A percentile compares a stretch with the other conserved stretches of the same genome.
These are phyloP conservation scores for Kodamaea nitidulidarum DNA, from an alignment of 805 yeast species.

Conservation along the genomic window DNA sequence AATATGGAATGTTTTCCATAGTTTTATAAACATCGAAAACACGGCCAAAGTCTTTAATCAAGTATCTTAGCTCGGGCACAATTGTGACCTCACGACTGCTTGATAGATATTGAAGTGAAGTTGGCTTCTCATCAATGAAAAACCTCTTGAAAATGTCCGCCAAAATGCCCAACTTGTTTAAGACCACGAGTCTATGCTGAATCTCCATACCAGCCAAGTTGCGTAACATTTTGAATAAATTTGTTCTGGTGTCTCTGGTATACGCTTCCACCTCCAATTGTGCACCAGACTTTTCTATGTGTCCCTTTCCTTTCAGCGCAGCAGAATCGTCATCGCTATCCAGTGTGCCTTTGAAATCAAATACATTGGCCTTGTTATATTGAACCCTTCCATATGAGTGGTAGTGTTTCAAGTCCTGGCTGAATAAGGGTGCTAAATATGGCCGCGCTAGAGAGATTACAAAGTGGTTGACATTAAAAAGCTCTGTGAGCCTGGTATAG, in stretches of 20 bases:
- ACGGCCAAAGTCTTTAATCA: slow-evolving; percentile 66
- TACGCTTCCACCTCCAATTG: slow-evolving; percentile 27
- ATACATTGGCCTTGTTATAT: slow-evolving; percentile 15
- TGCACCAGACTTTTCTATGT: background rate
- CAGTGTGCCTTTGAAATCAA: slow-evolving; percentile 7
- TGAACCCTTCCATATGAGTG: slow-evolving; percentile 34
- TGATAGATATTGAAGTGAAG: slow-evolving; percentile 65
- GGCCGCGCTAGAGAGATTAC: slow-evolving; percentile 90
- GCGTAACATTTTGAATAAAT: slow-evolving; percentile 35
- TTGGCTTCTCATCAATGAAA: slow-evolving; percentile 76
- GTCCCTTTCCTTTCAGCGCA: background rate
- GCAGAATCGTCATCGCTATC: slow-evolving; percentile 7
- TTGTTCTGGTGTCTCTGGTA: slow-evolving; percentile 32
- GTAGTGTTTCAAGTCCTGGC: slow-evolving; percentile 75
- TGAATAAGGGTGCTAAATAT: slow-evolving; percentile 83
- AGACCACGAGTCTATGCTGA: slow-evolving; percentile 75
- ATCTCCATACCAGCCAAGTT: slow-evolving; percentile 70
- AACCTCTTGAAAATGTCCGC: slow-evolving; percentile 67
- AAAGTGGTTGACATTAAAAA: slow-evolving; percentile 92
- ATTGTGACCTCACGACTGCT: slow-evolving; percentile 73
- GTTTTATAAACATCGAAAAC: slow-evolving; percentile 73
- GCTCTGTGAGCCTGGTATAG: slow-evolving; percentile 81
- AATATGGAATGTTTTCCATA: slow-evolving; percentile 72
- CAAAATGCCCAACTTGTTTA: slow-evolving; percentile 74
- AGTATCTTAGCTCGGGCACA: slow-evolving; percentile 77